phyloP scores from a whole-genome alignment of 1,284 basidiomycete genomes.

The Tremellales sp. region DNA sequence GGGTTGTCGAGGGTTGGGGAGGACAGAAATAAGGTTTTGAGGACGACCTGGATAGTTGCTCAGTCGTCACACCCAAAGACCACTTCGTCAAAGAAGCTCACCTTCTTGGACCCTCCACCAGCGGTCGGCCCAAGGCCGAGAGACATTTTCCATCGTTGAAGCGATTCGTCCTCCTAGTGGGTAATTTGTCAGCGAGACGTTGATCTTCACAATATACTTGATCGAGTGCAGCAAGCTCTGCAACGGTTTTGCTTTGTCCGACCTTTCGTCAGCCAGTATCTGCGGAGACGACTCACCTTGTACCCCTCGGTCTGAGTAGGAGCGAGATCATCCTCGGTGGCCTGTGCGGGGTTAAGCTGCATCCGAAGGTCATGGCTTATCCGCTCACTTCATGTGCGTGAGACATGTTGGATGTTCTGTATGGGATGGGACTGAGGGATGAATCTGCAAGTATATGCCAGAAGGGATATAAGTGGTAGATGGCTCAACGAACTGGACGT shows the following conservation, averaged over 20 bases:
- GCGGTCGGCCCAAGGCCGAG: slow-evolving; percentile 50
- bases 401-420: slow-evolving; percentile 17
- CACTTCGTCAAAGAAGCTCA: slow-evolving; percentile 10
- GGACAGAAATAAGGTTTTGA: slow-evolving; percentile 50
- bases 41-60: slow-evolving; percentile 36
- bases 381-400: slow-evolving; percentile 20
- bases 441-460: no score
- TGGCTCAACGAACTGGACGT: no score
- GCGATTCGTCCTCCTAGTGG: slow-evolving; percentile 53
- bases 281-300: slow-evolving; percentile 30
- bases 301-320: slow-evolving; percentile 47
- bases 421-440: neutral
- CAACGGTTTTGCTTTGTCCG: slow-evolving; percentile 51
- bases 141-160: slow-evolving; percentile 56
- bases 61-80: neutral
- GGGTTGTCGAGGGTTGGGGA: slow-evolving; percentile 48
- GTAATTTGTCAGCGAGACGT: slow-evolving; percentile 2
- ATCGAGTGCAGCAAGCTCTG: slow-evolving; percentile 52
- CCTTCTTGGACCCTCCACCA: slow-evolving; percentile 40
- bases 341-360: slow-evolving; percentile 9
- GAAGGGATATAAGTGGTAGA: no score
- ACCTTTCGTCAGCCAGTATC: slow-evolving; percentile 23
- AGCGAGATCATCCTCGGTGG: slow-evolving; percentile 40
- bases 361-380: neutral
- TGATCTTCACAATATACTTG: slow-evolving; percentile 24